Evolutionary conservation across 2,329 filamentous ascomycete genomes (phyloP).

Genomic region (Tolypocladium nubicola): DNA sequence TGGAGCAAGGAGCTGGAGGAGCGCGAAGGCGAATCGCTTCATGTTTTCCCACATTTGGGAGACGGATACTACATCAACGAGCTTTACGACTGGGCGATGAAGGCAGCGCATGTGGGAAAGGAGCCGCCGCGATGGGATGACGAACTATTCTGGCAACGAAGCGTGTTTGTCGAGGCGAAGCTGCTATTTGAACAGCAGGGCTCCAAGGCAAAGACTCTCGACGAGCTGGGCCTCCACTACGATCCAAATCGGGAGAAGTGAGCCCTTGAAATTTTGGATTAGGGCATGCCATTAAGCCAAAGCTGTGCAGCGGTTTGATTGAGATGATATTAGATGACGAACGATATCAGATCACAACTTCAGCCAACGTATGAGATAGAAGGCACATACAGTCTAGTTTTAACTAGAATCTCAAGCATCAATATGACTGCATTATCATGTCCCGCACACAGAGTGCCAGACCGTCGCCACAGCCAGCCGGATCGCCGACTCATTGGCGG

Average conservation of each 20-base stretch:
- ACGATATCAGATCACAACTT: neutral
- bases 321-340: no score
- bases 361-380: neutral
- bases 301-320: neutral
- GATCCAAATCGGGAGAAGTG: slow-evolving; percentile 11
- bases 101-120: slow-evolving; percentile 47
- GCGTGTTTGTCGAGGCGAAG: slow-evolving; percentile 58
- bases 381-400: neutral
- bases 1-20: slow-evolving; percentile 59
- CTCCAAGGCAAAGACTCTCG: slow-evolving; percentile 50
- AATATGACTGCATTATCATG: neutral
- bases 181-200: slow-evolving; percentile 59
- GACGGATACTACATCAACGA: slow-evolving; percentile 64
- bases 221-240: slow-evolving; percentile 63
- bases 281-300: neutral
- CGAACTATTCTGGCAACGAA: slow-evolving; percentile 61
- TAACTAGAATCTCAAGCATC: neutral
- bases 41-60: slow-evolving; percentile 19
- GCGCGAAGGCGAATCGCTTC: slow-evolving; percentile 20
- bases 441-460: neutral
- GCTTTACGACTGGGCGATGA: slow-evolving; percentile 50
- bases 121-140: slow-evolving; percentile 61
- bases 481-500: no score
- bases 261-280: neutral
- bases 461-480: no score